Conservation (phyloP, 83 land plant genomes). For the Thuja plicata region DNA sequence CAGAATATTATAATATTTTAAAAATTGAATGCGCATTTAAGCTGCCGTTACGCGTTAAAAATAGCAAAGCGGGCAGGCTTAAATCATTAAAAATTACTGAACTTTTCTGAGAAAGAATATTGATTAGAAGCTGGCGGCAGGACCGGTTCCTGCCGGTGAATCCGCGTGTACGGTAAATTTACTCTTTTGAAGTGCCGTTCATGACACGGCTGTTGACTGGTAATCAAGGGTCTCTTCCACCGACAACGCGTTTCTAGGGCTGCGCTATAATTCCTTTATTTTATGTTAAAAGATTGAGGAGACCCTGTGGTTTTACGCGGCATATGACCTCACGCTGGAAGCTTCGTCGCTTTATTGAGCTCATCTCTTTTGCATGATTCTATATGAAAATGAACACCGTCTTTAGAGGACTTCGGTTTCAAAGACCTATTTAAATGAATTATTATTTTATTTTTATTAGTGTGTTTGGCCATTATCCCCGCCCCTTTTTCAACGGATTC, state of each 20-base stretch:
- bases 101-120: not conserved
- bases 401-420: not conserved
- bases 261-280: not conserved
- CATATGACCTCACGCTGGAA: not conserved
- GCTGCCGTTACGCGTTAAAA: not conserved
- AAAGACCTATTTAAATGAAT: not conserved
- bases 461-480: not conserved
- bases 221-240: not conserved
- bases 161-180: not conserved
- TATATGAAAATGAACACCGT: not conserved
- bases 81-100: not conserved
- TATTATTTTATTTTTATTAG: not conserved
- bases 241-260: constrained; percentile 7
- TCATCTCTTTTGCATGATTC: not conserved
- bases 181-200: not conserved
- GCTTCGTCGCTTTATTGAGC: not conserved
- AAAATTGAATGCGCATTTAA: too few relatives aligned
- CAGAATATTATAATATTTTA: too few relatives aligned
- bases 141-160: not conserved
- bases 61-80: not conserved
- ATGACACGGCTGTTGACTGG: not conserved
- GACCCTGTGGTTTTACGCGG: not conserved
- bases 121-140: not conserved
- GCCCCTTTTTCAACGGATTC: not conserved
- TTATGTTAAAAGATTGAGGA: not conserved